phyloP scores from a whole-genome alignment of 1,284 basidiomycete species.

The Prillingera fragicola region DNA sequence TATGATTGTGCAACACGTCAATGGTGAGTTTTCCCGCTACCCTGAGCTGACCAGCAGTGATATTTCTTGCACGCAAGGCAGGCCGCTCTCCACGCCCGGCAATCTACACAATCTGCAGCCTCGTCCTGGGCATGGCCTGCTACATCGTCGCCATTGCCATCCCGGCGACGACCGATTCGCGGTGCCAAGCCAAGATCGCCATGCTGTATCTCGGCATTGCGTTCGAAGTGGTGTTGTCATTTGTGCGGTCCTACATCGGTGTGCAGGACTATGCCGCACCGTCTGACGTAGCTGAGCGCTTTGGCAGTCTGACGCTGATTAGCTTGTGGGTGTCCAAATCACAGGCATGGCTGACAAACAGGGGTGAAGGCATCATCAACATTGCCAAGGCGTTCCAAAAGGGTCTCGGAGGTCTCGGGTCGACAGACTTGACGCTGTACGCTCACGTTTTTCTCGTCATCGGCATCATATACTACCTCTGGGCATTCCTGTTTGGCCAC shows the following conservation, averaged over 20 bases:
- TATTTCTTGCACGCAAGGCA: not conserved
- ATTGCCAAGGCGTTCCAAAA: not conserved
- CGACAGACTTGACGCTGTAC: not conserved
- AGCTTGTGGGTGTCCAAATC: not conserved
- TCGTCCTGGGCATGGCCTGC: not conserved
- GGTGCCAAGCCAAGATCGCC: not conserved
- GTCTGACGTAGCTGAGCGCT: not conserved
- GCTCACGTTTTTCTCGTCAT: slow-evolving; percentile 7
- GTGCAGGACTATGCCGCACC: not conserved
- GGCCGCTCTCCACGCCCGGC: not conserved
- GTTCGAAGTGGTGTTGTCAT: not conserved
- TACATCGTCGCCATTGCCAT: not conserved
- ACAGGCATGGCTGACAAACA: not conserved
- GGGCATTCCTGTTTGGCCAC: slow-evolving; percentile 22
- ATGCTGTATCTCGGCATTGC: not conserved
- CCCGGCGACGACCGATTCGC: not conserved
- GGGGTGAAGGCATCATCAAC: not conserved
- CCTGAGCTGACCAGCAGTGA: not conserved
- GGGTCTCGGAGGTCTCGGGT: not conserved
- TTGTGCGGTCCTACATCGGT: too few species aligned
- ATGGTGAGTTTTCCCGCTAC: not conserved
- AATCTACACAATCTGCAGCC: not conserved
- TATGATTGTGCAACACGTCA: too few species aligned
- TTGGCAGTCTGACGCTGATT: not conserved
- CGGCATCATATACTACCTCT: slow-evolving; percentile 23